Base-by-base conservation (phyloP, 208 protist species). In the Porcisia hertigi region DNA sequence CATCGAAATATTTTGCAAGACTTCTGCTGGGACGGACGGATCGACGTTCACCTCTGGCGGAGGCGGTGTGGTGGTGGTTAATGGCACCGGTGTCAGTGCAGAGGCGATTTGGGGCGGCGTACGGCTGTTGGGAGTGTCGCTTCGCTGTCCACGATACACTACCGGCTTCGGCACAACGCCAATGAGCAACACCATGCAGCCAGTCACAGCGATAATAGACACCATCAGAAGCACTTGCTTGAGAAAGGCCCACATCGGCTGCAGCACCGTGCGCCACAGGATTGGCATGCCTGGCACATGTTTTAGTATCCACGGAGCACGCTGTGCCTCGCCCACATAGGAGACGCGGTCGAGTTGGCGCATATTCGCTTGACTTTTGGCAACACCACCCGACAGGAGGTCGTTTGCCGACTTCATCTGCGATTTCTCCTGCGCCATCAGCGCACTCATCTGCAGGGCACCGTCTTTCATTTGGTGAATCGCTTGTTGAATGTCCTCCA, bases 391-490 rank as follows among this genome's bases (percentile, higher is more conserved):
- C n/a, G 82, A 73, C n/a, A 94, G 79, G 12, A 94, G 82, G 20
- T 75, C 75, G 23, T 78, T 81, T 34, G 76, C 92, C 9, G 75
- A 70, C 55, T 82, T 60, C 49, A 92, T 77, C 59, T 73, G 65
- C n/a, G 66, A 49, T 39, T 82, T 66, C 71, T 94, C 88, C 67
- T 87, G 65, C 63, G 76, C 71, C 82, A 94, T 89, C 58, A 92
- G 43, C 69, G 87, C 84, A 25, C 85, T 84, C 79, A 94, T 83
- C 45, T 88, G 83, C 52, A 88, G 64, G 2, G 83, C 88, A 12
- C 87, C 86, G 54, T 87, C 70, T 69, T 89, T 90, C 86, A 94
- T 90, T 41, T 86, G 85, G 62, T 73, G 62, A 43, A 94, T 86
- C 3, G 82, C 82, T 0, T 65, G 54, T 53, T 81, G 75, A 30